These are phyloP conservation scores for Backusella sp. DNA, from an alignment of 192 early-diverging fungal species.

Conservation along the genomic window DNA sequence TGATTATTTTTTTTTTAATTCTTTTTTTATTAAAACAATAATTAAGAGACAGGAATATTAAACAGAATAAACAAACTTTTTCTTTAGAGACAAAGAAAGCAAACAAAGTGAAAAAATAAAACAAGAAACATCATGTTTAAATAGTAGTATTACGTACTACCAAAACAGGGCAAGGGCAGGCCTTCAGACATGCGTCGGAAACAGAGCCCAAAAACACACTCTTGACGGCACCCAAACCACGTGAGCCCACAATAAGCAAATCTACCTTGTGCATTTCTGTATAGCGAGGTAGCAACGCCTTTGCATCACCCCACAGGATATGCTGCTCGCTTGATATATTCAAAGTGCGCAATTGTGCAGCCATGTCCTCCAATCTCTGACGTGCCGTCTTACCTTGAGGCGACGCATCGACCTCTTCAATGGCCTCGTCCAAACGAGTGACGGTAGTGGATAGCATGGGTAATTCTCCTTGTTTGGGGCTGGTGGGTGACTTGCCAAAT, in stretches of 20 bases:
- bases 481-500: background rate
- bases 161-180: constrained; percentile 36
- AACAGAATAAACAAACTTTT: background rate
- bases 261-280: constrained; percentile 30
- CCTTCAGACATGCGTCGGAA: constrained; percentile 30
- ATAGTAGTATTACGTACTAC: constrained; percentile 34
- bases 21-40: background rate
- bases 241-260: constrained; percentile 37
- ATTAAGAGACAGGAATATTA: background rate
- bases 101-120: background rate
- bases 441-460: constrained; percentile 26
- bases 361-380: constrained; percentile 18
- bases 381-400: constrained; percentile 12
- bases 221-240: constrained; percentile 33
- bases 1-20: background rate
- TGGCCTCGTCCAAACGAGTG: constrained; percentile 19
- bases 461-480: background rate
- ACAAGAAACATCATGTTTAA: constrained; percentile 9
- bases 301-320: constrained; percentile 38
- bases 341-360: constrained; percentile 1
- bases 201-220: constrained; percentile 38
- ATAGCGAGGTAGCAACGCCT: constrained; percentile 24
- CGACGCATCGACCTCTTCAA: constrained; percentile 14
- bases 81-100: background rate
- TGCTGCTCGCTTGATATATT: constrained; percentile 32